phyloP scores from a whole-genome alignment of 2,329 filamentous ascomycete species.

The Fusarium sp. region DNA sequence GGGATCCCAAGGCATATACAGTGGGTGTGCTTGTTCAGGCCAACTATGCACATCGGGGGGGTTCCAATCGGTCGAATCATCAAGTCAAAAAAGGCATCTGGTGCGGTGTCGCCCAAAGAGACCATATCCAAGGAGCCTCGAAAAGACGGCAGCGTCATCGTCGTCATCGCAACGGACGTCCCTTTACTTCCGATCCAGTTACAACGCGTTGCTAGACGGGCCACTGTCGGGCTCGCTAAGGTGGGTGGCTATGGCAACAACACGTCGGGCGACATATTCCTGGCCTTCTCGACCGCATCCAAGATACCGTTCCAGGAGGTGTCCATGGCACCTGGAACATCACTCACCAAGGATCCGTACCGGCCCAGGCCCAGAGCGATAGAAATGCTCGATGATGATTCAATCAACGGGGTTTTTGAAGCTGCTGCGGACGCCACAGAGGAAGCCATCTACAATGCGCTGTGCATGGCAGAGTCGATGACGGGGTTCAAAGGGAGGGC shows the following conservation, averaged over 20 bases:
- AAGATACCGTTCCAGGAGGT: conserved; percentile 52
- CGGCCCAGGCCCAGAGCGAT: conserved; percentile 41
- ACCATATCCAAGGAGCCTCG: conserved; percentile 39
- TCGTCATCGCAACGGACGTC: conserved; percentile 47
- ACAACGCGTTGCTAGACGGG: conserved; percentile 63
- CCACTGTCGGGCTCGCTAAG: conserved; percentile 66
- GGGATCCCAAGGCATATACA: conserved; percentile 57
- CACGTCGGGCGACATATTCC: conserved; percentile 70
- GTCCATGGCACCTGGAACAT: conserved; percentile 41
- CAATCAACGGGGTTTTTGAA: conserved; percentile 68
- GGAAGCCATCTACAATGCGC: conserved; percentile 70
- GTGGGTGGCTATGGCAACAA: conserved; percentile 69
- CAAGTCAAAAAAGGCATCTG: conserved; percentile 24
- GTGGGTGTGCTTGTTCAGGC: conserved; percentile 69
- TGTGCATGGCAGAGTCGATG: conserved; percentile 67
- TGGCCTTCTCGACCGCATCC: conserved; percentile 70
- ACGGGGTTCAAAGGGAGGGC: conserved; percentile 59
- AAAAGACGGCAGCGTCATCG: conserved; percentile 49
- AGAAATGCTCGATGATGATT: conserved; percentile 59
- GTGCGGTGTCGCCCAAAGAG: conserved; percentile 43
- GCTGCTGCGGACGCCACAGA: conserved; percentile 69
- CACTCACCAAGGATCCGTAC: conserved; percentile 53
- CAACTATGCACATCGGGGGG: conserved; percentile 68
- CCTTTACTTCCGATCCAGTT: conserved; percentile 47
- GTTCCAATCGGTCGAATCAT: conserved; percentile 68